phyloP scores from a whole-genome alignment of 306 rosid species.

The Rubus idaeus region DNA sequence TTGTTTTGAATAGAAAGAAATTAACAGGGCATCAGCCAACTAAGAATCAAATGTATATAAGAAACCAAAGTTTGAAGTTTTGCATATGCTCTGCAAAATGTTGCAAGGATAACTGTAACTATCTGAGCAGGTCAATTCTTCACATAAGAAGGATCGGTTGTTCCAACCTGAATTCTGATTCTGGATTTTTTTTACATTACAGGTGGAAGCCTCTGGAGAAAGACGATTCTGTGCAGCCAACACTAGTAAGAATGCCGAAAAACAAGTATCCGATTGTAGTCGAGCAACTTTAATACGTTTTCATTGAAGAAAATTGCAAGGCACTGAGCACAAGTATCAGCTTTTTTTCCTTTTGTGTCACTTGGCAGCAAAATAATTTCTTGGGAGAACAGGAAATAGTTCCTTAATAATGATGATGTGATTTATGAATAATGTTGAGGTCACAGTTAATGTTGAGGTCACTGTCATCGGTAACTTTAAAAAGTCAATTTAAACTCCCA shows the following conservation, averaged over 20 bases:
- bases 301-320: not conserved
- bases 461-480: too few species aligned
- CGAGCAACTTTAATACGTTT: constrained; percentile 36
- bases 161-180: not conserved
- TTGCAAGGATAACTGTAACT: not conserved
- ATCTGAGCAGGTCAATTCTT: not conserved
- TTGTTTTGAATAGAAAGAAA: not conserved
- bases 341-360: not conserved
- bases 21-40: not conserved
- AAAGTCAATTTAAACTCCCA: too few species aligned
- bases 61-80: not conserved
- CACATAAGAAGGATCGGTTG: not conserved
- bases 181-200: constrained; percentile 23
- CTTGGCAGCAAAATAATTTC: not conserved
- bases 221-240: constrained; percentile 73
- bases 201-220: constrained; percentile 73
- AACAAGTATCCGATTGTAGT: constrained; percentile 69
- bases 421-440: too few species aligned
- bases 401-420: too few species aligned
- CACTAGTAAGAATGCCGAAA: constrained; percentile 85
- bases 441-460: too few species aligned
- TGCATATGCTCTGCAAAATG: not conserved
- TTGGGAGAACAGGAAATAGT: not conserved
- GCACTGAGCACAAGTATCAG: not conserved
- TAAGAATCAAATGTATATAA: not conserved